These are phyloP conservation scores for Albifimbria verrucaria DNA, from an alignment of 2,329 filamentous ascomycete species.

Conservation along the genomic window DNA sequence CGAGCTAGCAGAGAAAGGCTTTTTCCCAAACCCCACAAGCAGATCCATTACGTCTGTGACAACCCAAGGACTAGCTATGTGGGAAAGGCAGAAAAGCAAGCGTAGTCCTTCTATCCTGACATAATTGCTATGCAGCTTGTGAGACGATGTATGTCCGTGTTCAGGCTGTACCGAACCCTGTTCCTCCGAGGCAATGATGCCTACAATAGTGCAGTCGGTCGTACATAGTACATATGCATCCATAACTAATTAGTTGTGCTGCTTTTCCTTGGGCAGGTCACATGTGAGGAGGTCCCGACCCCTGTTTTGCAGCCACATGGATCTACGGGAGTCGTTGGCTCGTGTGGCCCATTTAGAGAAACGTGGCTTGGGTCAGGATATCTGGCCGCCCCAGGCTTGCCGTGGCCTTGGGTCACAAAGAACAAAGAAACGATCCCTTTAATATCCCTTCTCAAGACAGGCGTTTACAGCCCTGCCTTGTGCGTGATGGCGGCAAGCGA, in stretches of 20 bases:
- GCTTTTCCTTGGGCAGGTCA: background rate
- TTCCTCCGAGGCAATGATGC: background rate
- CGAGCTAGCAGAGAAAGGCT: background rate
- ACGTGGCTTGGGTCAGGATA: constrained; percentile 19
- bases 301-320: background rate
- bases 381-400: constrained; percentile 2
- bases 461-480: too few relatives aligned
- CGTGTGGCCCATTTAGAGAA: constrained; percentile 2
- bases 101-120: too few relatives aligned
- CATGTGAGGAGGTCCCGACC: background rate
- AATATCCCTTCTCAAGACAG: too few relatives aligned
- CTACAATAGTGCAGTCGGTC: background rate
- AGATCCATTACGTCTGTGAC: background rate
- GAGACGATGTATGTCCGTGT: too few relatives aligned
- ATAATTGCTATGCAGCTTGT: too few relatives aligned
- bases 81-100: too few relatives aligned
- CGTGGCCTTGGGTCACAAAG: background rate
- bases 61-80: background rate
- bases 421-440: background rate
- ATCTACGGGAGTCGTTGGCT: background rate
- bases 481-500: too few relatives aligned
- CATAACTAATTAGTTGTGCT: too few relatives aligned
- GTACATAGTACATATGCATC: too few relatives aligned
- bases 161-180: too few relatives aligned
- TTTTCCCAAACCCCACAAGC: background rate